Percentiles rank a stretch among this genome's conserved stretches.
Conservation (phyloP, 2,329 filamentous ascomycete species). For the Pseudogymnoascus sp. region DNA sequence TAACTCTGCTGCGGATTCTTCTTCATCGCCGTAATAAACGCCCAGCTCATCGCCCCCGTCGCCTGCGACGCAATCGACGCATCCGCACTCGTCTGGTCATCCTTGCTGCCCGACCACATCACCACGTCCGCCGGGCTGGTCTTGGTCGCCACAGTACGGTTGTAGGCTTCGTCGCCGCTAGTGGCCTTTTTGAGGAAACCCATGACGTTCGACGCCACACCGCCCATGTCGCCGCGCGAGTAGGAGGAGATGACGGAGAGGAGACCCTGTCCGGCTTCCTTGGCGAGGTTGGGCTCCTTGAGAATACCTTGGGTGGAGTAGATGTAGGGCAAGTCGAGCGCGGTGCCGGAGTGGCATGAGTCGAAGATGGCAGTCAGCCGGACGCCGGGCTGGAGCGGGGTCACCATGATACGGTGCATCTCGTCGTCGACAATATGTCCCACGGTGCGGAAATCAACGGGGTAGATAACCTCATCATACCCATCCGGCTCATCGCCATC, state of each 20-base stretch:
- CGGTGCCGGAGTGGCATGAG: slow-evolving; percentile 60
- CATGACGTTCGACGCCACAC: slow-evolving; percentile 73
- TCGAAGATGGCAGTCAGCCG: slow-evolving; percentile 66
- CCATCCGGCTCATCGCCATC: slow-evolving; percentile 77
- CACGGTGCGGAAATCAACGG: slow-evolving; percentile 70
- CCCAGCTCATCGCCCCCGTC: slow-evolving; percentile 97
- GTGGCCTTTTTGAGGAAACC: slow-evolving; percentile 83
- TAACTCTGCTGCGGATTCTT: slow-evolving; percentile 95
- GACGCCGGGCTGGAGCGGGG: slow-evolving; percentile 70
- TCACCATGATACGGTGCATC: slow-evolving; percentile 70
- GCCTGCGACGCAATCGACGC: slow-evolving; percentile 81
- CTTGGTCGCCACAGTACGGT: slow-evolving; percentile 78
- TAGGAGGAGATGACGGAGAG: slow-evolving; percentile 52
- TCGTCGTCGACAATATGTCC: slow-evolving; percentile 79
- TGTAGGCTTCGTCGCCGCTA: slow-evolving; percentile 65
- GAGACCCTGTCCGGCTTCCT: slow-evolving; percentile 58
- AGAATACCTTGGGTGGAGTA: slow-evolving; percentile 62
- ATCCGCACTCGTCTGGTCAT: slow-evolving; percentile 90
- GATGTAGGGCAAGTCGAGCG: slow-evolving; percentile 58
- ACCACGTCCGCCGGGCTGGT: slow-evolving; percentile 92
- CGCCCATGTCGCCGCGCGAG: slow-evolving; percentile 65
- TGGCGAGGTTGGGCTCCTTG: slow-evolving; percentile 60
- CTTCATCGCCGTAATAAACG: slow-evolving; percentile 84
- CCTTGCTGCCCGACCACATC: slow-evolving; percentile 97
- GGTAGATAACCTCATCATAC: slow-evolving; percentile 77